Evolutionary conservation across 2,329 filamentous ascomycete genomes (phyloP).

Genomic region (Ilyonectria mors-panacis): DNA sequence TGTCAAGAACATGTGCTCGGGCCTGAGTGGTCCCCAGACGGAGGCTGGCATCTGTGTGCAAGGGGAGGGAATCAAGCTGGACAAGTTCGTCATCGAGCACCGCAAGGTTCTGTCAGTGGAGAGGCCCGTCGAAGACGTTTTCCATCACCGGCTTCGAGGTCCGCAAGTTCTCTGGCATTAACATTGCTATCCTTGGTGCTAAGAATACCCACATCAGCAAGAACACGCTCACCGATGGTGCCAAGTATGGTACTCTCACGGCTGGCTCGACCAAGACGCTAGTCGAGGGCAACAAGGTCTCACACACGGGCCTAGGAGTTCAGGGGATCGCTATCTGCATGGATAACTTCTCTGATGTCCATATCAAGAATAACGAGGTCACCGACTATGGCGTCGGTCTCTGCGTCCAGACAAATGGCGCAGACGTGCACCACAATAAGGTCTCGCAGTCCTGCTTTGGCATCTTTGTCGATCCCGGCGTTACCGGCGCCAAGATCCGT

Average conservation of each 20-base stretch:
- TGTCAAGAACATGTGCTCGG: slow-evolving; percentile 50
- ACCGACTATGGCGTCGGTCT: slow-evolving; percentile 51
- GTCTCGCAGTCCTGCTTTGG: slow-evolving; percentile 52
- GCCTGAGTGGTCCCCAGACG: slow-evolving; percentile 44
- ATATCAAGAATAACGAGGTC: slow-evolving; percentile 49
- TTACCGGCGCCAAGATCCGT: slow-evolving; percentile 48
- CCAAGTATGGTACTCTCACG: slow-evolving; percentile 53
- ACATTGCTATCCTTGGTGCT: slow-evolving; percentile 54
- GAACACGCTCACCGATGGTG: slow-evolving; percentile 49
- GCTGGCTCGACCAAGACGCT: slow-evolving; percentile 52
- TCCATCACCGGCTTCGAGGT: slow-evolving; percentile 53
- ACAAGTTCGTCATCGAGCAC: slow-evolving; percentile 49
- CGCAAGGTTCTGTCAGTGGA: slow-evolving; percentile 47
- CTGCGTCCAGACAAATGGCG: slow-evolving; percentile 53
- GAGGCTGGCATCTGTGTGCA: slow-evolving; percentile 54
- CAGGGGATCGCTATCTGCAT: slow-evolving; percentile 53
- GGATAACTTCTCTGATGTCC: slow-evolving; percentile 51
- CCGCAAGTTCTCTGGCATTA: slow-evolving; percentile 51
- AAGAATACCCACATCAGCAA: slow-evolving; percentile 43
- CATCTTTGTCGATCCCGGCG: slow-evolving; percentile 52
- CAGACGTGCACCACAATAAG: slow-evolving; percentile 51
- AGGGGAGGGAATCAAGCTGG: slow-evolving; percentile 48
- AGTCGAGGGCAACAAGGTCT: slow-evolving; percentile 49
- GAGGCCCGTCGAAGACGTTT: slow-evolving; percentile 47
- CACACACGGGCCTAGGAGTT: slow-evolving; percentile 32